Evolutionary conservation across 345 rosid genomes (phyloP).

Genomic region (Corymbia maculata): DNA sequence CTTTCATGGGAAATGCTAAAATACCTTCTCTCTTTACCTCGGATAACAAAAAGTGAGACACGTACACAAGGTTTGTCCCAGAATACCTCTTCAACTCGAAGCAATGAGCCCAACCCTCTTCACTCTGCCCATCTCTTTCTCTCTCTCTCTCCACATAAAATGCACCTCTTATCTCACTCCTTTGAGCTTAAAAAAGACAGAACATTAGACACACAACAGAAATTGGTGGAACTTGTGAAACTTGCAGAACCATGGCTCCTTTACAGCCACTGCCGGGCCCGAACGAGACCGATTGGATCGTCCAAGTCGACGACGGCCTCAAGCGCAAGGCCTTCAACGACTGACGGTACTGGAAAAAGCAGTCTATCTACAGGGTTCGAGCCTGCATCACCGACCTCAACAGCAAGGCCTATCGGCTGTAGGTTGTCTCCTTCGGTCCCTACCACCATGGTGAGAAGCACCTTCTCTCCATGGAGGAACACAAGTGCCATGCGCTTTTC

Average conservation of each 20-base stretch:
- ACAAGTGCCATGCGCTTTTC: constrained; percentile 25
- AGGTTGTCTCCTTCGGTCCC: background rate
- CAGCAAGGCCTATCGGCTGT: constrained; percentile 21
- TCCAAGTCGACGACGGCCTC: background rate
- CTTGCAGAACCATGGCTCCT: background rate
- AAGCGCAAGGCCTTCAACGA: background rate
- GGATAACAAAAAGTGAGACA: background rate
- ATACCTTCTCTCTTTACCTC: background rate
- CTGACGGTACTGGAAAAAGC: constrained; percentile 11
- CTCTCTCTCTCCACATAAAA: background rate
- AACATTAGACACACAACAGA: background rate
- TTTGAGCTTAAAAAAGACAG: background rate
- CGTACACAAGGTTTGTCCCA: background rate
- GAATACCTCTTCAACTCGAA: background rate
- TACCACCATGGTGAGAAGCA: background rate
- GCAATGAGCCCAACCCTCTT: background rate
- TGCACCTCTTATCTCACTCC: background rate
- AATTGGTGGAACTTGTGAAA: background rate
- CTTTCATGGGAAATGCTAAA: background rate
- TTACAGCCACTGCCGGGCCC: background rate
- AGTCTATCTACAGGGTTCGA: constrained; percentile 30
- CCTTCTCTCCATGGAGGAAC: constrained; percentile 7
- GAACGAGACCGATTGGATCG: background rate
- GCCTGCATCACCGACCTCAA: constrained; percentile 11
- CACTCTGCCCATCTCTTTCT: background rate